A percentile compares a stretch with the other conserved stretches of the same genome.
These are phyloP conservation scores for Cytospora chrysosperma DNA, from an alignment of 2,329 filamentous ascomycete genomes.

Conservation along the genomic window DNA sequence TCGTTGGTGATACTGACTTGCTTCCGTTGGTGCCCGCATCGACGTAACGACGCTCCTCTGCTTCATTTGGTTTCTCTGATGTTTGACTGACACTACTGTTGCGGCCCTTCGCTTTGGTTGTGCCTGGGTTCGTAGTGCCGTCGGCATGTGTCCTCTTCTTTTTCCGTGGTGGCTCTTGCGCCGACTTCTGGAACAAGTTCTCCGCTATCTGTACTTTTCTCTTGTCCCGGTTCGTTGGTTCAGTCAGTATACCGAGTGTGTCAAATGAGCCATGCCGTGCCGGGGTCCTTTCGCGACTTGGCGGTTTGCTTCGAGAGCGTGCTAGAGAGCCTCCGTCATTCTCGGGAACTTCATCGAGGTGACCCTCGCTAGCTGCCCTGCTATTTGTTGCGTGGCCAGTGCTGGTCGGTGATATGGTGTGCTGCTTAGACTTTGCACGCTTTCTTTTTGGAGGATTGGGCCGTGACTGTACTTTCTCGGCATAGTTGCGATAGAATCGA, in stretches of 20 bases:
- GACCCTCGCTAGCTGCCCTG: slow-evolving; percentile 62
- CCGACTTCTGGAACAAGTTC: slow-evolving; percentile 62
- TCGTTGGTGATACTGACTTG: slow-evolving; percentile 52
- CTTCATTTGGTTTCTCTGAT: slow-evolving; percentile 33
- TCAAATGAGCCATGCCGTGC: slow-evolving; percentile 59
- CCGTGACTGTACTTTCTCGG: slow-evolving; percentile 45
- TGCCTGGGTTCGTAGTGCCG: slow-evolving; percentile 39
- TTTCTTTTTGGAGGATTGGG: slow-evolving; percentile 47
- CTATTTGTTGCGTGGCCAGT: slow-evolving; percentile 63
- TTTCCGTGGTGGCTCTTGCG: slow-evolving; percentile 51
- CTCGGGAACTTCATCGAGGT: slow-evolving; percentile 54
- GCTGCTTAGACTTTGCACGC: slow-evolving; percentile 52
- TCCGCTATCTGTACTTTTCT: slow-evolving; percentile 66
- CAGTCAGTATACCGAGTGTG: slow-evolving; percentile 59
- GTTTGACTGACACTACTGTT: slow-evolving; percentile 27
- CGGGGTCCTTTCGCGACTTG: slow-evolving; percentile 65
- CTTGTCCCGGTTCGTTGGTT: slow-evolving; percentile 66
- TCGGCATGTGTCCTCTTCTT: slow-evolving; percentile 66
- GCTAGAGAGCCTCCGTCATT: slow-evolving; percentile 52
- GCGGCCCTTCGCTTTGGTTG: slow-evolving; percentile 31
- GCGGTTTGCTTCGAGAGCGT: slow-evolving; percentile 60
- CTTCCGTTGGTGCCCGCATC: slow-evolving; percentile 55
- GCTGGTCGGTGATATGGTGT: slow-evolving; percentile 60
- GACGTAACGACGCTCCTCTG: slow-evolving; percentile 44
- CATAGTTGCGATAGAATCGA: slow-evolving; percentile 60